These are phyloP conservation scores for Fraxinus nigra DNA, from an alignment of 305 asterid genomes.

Conservation along the genomic window DNA sequence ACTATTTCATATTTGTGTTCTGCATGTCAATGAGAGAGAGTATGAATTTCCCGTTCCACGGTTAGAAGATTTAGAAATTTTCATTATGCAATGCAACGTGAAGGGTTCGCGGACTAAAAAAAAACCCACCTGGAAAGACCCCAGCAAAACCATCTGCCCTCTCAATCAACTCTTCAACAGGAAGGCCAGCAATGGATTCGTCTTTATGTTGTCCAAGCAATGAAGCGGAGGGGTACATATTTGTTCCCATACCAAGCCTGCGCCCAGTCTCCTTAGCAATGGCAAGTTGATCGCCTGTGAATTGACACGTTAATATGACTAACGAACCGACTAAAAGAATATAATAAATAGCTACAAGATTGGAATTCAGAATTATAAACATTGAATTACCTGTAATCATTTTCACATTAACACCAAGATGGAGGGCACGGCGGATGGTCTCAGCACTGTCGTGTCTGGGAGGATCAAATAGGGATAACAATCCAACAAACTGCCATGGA, in stretches of 20 bases:
- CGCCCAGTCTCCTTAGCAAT: slow-evolving; percentile 90
- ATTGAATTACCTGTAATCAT: slow-evolving; percentile 66
- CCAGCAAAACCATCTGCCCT: slow-evolving; percentile 96
- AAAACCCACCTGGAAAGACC: slow-evolving; percentile 73
- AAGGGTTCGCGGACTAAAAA: not conserved
- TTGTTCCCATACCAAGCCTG: slow-evolving; percentile 92
- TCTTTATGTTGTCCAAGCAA: slow-evolving; percentile 83
- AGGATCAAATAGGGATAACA: slow-evolving; percentile 61
- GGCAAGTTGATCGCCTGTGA: slow-evolving; percentile 84
- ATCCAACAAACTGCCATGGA: slow-evolving; percentile 55
- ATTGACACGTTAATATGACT: not conserved
- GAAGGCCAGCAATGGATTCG: slow-evolving; percentile 72
- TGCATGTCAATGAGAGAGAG: slow-evolving; percentile 24
- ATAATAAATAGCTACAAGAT: slow-evolving; percentile 1
- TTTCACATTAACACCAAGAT: slow-evolving; percentile 78
- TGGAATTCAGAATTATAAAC: not conserved
- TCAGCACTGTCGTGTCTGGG: slow-evolving; percentile 85
- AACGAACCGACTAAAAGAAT: not conserved
- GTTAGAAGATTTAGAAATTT: not conserved
- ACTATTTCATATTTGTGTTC: slow-evolving; percentile 94
- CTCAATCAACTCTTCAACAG: slow-evolving; percentile 79
- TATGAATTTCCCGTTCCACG: not conserved
- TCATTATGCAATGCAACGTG: not conserved
- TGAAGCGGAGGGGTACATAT: slow-evolving; percentile 84
- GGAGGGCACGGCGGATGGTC: slow-evolving; percentile 72